Evolutionary conservation across 176 grass and related monocot genomes (phyloP).

Genomic region (Oryza rufipogon): DNA sequence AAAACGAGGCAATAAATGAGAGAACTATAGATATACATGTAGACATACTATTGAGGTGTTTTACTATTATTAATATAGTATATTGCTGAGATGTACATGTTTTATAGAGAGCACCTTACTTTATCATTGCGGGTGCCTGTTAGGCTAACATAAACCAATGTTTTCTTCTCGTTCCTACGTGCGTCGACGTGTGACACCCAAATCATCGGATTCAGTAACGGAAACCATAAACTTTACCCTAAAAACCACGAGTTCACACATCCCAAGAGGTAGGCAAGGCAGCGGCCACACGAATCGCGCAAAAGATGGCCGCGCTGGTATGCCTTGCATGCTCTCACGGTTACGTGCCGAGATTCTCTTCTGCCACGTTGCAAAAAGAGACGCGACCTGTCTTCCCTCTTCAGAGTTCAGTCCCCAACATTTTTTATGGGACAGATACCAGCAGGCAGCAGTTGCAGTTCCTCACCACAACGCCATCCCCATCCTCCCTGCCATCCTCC

Average conservation of each 20-base stretch:
- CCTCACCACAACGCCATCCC: not conserved
- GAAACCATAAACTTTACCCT: not conserved
- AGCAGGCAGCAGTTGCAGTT: not conserved
- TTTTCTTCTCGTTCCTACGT: not conserved
- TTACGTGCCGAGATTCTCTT: conserved; percentile 16
- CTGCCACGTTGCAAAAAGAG: conserved; percentile 38
- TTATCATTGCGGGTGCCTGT: too few species aligned
- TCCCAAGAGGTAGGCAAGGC: conserved; percentile 15
- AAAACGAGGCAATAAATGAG: too few species aligned
- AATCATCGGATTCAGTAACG: not conserved
- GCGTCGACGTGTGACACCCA: not conserved
- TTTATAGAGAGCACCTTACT: too few species aligned
- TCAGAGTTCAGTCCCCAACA: too few species aligned
- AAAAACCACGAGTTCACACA: not conserved
- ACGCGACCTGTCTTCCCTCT: not conserved
- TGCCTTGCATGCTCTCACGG: conserved; percentile 19
- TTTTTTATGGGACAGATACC: conserved; percentile 16
- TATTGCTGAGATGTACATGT: too few species aligned
- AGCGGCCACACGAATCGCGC: not conserved
- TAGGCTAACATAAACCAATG: not conserved
- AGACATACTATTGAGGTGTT: too few species aligned
- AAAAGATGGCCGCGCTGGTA: not conserved
- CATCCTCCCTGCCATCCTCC: conserved; percentile 33
- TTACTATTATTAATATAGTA: too few species aligned
- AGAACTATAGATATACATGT: too few species aligned